phyloP scores from a whole-genome alignment of 2,329 filamentous ascomycete species.

The Diaporthe australafricana region DNA sequence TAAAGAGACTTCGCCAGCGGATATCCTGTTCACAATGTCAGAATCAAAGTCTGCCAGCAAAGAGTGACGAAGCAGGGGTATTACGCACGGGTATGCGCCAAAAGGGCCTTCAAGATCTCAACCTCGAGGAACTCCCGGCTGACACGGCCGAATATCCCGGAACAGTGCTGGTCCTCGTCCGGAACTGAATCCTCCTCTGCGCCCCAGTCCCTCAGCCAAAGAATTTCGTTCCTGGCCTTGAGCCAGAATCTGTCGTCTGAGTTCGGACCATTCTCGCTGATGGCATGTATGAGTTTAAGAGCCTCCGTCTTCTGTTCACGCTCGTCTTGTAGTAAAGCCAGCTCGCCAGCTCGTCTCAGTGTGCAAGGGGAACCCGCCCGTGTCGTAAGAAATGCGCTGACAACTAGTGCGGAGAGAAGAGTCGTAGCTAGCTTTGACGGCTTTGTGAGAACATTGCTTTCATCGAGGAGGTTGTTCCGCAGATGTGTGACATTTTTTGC shows the following conservation, averaged over 20 bases:
- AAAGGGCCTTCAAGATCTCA: slow-evolving; percentile 76
- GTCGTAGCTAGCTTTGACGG: slow-evolving; percentile 66
- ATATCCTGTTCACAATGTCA: slow-evolving; percentile 62
- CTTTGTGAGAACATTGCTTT: slow-evolving; percentile 73
- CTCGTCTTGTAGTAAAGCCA: slow-evolving; percentile 72
- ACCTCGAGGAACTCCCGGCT: slow-evolving; percentile 72
- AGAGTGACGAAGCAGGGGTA: neutral
- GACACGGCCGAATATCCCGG: slow-evolving; percentile 71
- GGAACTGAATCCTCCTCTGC: slow-evolving; percentile 55
- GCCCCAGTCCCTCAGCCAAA: slow-evolving; percentile 83
- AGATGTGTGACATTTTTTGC: slow-evolving; percentile 57
- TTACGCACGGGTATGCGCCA: slow-evolving; percentile 69
- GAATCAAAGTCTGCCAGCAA: slow-evolving; percentile 28
- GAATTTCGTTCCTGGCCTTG: slow-evolving; percentile 69
- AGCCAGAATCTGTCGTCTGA: slow-evolving; percentile 75
- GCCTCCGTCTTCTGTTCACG: slow-evolving; percentile 73
- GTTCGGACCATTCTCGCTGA: slow-evolving; percentile 62
- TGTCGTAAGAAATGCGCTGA: slow-evolving; percentile 69
- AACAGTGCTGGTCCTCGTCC: slow-evolving; percentile 45
- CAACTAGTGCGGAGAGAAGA: slow-evolving; percentile 72
- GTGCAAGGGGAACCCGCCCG: slow-evolving; percentile 62
- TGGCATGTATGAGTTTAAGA: slow-evolving; percentile 66
- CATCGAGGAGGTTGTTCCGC: slow-evolving; percentile 65
- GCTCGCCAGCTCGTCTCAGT: slow-evolving; percentile 67
- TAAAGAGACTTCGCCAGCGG: slow-evolving; percentile 72